A percentile compares a stretch with the other conserved stretches of the same genome.
phyloP scores from a whole-genome alignment of 495 filamentous ascomycete species.

The Aspergillus affinis region DNA sequence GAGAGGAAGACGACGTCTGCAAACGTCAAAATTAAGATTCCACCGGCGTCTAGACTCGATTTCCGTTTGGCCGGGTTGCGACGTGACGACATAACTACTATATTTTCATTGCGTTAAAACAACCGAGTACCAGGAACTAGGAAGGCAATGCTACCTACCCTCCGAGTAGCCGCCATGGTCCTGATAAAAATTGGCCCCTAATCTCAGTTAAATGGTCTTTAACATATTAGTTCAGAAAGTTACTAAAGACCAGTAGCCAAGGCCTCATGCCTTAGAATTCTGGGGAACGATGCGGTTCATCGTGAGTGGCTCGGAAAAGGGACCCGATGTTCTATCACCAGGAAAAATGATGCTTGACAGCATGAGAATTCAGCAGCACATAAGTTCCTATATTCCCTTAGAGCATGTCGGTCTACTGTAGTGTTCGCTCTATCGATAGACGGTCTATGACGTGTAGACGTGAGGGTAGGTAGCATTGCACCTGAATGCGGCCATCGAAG shows the following conservation, averaged over 20 bases:
- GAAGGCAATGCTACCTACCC: not conserved
- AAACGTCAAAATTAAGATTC: not conserved
- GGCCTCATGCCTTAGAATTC: not conserved
- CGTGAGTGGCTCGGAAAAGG: not conserved
- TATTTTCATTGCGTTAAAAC: conserved; percentile 1
- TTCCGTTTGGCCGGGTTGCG: conserved; percentile 3
- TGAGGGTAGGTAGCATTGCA: conserved; percentile 17
- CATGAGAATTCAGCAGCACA: too few species aligned
- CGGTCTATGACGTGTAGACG: conserved; percentile 19
- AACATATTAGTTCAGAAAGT: too few species aligned
- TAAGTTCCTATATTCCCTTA: not conserved
- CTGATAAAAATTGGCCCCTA: not conserved
- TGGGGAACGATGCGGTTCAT: not conserved
- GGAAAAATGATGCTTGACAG: not conserved
- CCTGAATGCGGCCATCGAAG: not conserved
- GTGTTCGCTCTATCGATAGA: not conserved
- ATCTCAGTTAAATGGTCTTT: too few species aligned
- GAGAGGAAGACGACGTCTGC: not conserved
- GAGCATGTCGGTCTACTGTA: not conserved
- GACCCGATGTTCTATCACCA: not conserved
- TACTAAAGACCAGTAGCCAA: not conserved
- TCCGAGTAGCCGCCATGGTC: not conserved
- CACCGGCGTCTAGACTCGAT: conserved; percentile 7
- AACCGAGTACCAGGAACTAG: not conserved
- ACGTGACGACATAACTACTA: conserved; percentile 14